Evolutionary conservation across 371 early-diverging fungal genomes (phyloP), one percentile per base, ranked within the genome.

Genomic region (Mucor velutinosus): DNA sequence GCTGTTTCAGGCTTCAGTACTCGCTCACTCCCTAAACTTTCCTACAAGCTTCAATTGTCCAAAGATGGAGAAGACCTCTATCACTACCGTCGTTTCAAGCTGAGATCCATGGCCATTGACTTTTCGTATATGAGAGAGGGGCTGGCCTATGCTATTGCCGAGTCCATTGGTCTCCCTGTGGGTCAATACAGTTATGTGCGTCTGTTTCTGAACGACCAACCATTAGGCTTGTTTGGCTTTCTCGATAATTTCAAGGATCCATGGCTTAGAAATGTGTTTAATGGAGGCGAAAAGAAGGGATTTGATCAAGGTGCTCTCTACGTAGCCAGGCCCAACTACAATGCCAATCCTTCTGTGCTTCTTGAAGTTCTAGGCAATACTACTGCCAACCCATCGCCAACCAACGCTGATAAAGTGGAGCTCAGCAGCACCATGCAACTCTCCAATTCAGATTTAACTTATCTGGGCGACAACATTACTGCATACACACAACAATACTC

Each of bases 51-150:
- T 10, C 69, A 75, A 29, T 29, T 77, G 25, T 30, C 60, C 15
- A 76, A 81, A 25, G 12, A 27, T 3, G 63, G 72, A 3, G 57
- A 66, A 8, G 58, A 60, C 17, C 69, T 80, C 8, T 75, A 67
- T 37, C 73, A 70, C 0, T 78, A 76, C 32, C 71, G 72, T 21
- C 66, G 65, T 30, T 61, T 81, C 37, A 81, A 81, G 33, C 37
- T 78, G n/a, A 70, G 78, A 23, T 59, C 81, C 1, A 69, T 72
- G 43, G 64, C 58, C 21, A 72, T 78, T 1, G 87, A 86, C 43
- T 71, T 80, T 0, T 78, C 84, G 3, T 82, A 77, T 63, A 78
- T 86, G 56, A 74, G 84, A 30, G 87, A 86, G 32, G 79, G 81
- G 59, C 14, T 86, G 19, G 77, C 77, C 29, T 77, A 85, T 32